These are phyloP conservation scores for Orbilia blumenaviensis DNA, from an alignment of 2,329 filamentous ascomycete species.

Conservation along the genomic window DNA sequence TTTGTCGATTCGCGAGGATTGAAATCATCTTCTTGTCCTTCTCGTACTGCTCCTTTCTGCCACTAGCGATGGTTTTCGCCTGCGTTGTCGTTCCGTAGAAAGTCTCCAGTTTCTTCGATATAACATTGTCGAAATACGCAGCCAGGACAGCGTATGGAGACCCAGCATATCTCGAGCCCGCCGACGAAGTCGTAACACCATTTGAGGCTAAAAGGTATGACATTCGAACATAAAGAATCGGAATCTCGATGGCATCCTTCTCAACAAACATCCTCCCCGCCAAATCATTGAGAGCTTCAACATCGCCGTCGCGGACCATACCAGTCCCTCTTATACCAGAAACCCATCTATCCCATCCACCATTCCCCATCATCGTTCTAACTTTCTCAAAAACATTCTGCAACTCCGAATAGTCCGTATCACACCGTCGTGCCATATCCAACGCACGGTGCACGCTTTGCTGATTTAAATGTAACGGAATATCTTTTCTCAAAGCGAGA, in stretches of 20 bases:
- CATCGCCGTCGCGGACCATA: background rate
- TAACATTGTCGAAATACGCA: conserved; percentile 30
- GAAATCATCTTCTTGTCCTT: conserved; percentile 27
- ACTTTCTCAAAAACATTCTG: background rate
- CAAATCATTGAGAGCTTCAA: conserved; percentile 1
- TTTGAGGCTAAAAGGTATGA: conserved; percentile 10
- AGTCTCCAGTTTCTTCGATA: conserved; percentile 27
- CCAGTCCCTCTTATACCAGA: background rate
- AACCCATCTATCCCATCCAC: conserved; percentile 24
- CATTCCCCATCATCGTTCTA: background rate
- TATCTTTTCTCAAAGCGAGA: conserved; percentile 35
- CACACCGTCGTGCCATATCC: conserved; percentile 31
- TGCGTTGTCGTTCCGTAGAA: conserved; percentile 11
- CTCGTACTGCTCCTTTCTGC: background rate
- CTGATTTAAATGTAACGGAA: conserved; percentile 16
- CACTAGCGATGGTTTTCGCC: too few species aligned
- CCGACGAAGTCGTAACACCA: background rate
- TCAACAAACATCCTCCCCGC: conserved; percentile 10
- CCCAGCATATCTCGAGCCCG: background rate
- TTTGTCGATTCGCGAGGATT: conserved; percentile 30
- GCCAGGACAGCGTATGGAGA: conserved; percentile 18
- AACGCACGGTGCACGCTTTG: conserved; percentile 36
- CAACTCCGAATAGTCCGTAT: conserved; percentile 33
- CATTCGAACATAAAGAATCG: conserved; percentile 28
- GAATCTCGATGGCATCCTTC: conserved; percentile 1